These are phyloP conservation scores for Starmerella khaoyaiensis DNA, from an alignment of 805 yeast genomes.

Conservation along the genomic window DNA sequence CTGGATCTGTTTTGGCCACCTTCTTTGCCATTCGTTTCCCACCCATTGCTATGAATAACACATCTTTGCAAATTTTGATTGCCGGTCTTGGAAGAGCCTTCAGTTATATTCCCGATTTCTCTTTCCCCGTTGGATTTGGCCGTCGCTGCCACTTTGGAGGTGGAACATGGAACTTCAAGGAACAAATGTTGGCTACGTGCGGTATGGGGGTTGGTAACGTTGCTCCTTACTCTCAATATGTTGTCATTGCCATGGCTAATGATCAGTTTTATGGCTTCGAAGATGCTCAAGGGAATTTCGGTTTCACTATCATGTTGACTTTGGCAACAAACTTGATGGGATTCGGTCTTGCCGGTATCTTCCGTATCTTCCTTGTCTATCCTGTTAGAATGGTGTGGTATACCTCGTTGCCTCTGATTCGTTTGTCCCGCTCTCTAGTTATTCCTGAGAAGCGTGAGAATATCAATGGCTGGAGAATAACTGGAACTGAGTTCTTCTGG, in stretches of 20 bases:
- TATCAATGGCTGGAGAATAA: conserved; percentile 48
- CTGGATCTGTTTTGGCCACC: conserved; percentile 45
- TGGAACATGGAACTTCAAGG: conserved; percentile 34
- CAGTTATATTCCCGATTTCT: conserved; percentile 21
- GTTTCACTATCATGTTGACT: conserved; percentile 42
- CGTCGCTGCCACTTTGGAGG: conserved; percentile 34
- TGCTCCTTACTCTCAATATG: conserved; percentile 23
- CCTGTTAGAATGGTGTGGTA: conserved; percentile 46
- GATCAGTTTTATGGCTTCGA: conserved; percentile 20
- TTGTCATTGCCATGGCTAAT: conserved; percentile 27
- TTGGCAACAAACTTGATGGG: conserved; percentile 52
- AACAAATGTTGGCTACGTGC: conserved; percentile 35
- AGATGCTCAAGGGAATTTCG: conserved; percentile 28
- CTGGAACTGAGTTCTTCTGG: conserved; percentile 39
- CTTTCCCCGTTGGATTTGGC: conserved; percentile 13
- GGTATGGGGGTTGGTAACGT: conserved; percentile 23
- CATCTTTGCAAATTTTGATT: conserved; percentile 46
- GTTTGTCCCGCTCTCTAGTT: conserved; percentile 38
- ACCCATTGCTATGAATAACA: conserved; percentile 35
- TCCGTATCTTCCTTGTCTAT: conserved; percentile 46
- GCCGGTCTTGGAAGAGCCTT: conserved; percentile 44
- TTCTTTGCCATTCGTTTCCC: conserved; percentile 51
- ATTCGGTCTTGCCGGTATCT: conserved; percentile 52
- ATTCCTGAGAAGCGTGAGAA: conserved; percentile 6
- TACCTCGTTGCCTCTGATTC: conserved; percentile 35